phyloP scores from a whole-genome alignment of 805 yeast genomes.

The Saturnispora serradocipensis region DNA sequence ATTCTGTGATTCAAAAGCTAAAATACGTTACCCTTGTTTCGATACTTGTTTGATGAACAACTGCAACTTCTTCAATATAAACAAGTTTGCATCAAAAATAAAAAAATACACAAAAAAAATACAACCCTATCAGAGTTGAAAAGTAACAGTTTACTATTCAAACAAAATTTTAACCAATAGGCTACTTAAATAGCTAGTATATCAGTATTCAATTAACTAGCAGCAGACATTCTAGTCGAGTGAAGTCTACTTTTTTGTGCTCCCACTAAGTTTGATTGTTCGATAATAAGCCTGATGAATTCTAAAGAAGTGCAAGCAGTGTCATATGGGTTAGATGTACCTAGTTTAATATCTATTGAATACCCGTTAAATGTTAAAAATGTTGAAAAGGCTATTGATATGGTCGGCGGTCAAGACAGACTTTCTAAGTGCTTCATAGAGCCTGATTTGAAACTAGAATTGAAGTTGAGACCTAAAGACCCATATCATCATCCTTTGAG shows the following conservation, averaged over 20 bases:
- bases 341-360: slow-evolving; percentile 68
- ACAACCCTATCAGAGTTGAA: neutral
- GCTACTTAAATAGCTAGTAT: neutral
- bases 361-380: slow-evolving; percentile 66
- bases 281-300: neutral
- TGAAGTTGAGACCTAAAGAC: slow-evolving; percentile 28
- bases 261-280: neutral
- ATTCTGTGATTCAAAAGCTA: neutral
- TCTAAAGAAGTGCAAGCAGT: slow-evolving; percentile 20
- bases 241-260: neutral
- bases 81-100: neutral
- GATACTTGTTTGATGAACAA: neutral
- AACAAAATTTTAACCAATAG: neutral
- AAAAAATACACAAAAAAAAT: neutral
- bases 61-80: neutral
- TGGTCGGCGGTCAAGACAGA: slow-evolving; percentile 56
- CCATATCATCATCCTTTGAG: slow-evolving; percentile 50
- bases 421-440: slow-evolving; percentile 35
- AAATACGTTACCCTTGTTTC: neutral
- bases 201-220: neutral
- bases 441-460: slow-evolving; percentile 22
- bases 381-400: slow-evolving; percentile 49
- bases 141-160: neutral
- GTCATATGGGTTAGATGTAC: slow-evolving; percentile 53
- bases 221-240: neutral